Base-by-base conservation (phyloP, 208 protist species). In the Zelonia costaricensis region DNA sequence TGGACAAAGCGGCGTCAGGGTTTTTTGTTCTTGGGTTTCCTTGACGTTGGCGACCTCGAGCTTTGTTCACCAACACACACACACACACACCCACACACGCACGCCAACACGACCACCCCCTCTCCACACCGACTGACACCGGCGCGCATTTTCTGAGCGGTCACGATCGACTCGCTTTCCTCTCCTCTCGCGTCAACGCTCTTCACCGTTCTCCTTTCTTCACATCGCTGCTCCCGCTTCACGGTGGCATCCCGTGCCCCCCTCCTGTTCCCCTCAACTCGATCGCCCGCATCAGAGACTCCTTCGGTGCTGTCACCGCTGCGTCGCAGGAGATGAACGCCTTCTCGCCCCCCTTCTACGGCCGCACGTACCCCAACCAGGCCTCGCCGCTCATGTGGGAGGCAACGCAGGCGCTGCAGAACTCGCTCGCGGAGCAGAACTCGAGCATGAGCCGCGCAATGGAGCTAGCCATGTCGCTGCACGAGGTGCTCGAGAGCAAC, bases 401-500 rank as follows among this genome's bases (percentile, higher is more conserved):
- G 47, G 76, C 74, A 13, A 61, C 69, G 33, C 78, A 84, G 64
- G 62, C 76, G 54, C 48, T 93, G 40, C 61, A 83, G 53, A 74
- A 81, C 23, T 64, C 65, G 22, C 72, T 89, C 30, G 62, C 53
- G 10, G 52, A 47, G 28, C 71, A 86, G 53, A 61, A 42, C 43
- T 18, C 25, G 5, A 72, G 79, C 16, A 49, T 90, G 28, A 74
- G 62, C 22, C 75, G 72, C 31, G 40, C 85, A 22, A 38, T 83
- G 18, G 70, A 76, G 13, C 33, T 87, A n/a, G 72, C 71, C 28
- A 66, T 74, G 33, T 81, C 81, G 36, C 73, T 89, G 13, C 39
- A 66, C 18, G 55, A 65, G 22, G 75, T 76, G 4, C 68, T 93
- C 9, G 84, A 94, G 63, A 69, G 78, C 38, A 92, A 80, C 10